Conservation (phyloP, 1,139 yeast species). For the Saccharomyces hybrid region DNA sequence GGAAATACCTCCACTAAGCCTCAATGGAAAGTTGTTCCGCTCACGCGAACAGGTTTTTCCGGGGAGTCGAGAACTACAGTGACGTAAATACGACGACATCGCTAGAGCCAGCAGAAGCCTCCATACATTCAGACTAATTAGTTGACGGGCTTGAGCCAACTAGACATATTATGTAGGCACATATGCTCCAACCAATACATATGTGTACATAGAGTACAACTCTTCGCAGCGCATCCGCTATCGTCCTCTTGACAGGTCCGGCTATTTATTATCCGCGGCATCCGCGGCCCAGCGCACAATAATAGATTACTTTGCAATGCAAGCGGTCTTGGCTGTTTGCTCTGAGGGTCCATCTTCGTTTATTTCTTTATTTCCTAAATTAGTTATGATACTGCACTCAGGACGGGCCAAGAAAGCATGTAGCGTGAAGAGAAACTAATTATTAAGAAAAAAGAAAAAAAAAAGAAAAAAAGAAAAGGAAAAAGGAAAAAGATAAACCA, state of each 20-base stretch:
- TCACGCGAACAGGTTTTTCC: background rate
- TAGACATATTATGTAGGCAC: background rate
- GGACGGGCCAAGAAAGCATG: background rate
- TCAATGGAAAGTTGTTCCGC: background rate
- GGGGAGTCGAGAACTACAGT: background rate
- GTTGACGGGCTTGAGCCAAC: background rate
- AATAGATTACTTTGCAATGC: background rate
- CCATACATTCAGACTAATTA: background rate
- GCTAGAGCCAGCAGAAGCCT: background rate
- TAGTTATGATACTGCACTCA: background rate
- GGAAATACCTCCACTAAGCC: background rate
- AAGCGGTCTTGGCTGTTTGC: background rate
- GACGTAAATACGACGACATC: background rate
- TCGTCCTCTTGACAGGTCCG: background rate
- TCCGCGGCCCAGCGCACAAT: background rate
- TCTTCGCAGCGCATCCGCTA: background rate
- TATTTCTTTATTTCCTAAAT: background rate
- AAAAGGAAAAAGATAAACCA: background rate
- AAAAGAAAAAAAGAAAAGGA: background rate
- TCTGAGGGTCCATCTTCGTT: background rate
- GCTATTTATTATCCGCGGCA: background rate
- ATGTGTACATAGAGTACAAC: background rate
- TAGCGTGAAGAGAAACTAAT: background rate
- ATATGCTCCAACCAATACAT: too few relatives aligned
- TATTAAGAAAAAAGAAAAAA: background rate